Base-by-base conservation (phyloP, 371 early-diverging fungal genomes). In the Rhizopus stolonifer region DNA sequence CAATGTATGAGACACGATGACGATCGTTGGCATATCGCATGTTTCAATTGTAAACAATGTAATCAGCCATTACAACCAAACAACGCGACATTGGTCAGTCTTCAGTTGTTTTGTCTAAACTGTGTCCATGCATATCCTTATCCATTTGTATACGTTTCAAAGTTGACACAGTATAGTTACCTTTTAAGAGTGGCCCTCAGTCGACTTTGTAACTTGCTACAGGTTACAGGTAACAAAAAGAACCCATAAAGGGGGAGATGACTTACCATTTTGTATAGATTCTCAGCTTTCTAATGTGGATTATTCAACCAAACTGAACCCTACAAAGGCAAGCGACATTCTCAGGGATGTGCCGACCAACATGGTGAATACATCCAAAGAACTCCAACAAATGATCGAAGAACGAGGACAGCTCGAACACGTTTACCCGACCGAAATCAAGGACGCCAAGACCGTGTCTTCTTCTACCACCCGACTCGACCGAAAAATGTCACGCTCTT, bases 141-240 rank as follows among this genome's bases (percentile, higher is more conserved):
- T 79, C 29, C 58, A 13, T 70, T 70, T 44, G 54, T 83, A 57
- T 76, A 81, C 56, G 86, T 94, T 4, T 84, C 95, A n/a, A 88
- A 89, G 60, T 79, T 96, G 11, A 83, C 92, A 51, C 94, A 96
- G 65, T 96, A 92, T 58, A 86, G 90, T 11, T 95, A 92, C 58
- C 65, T 95, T 33, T 76, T 96, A 60, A 77, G 90, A 13, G 89
- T 93, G 19, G 94, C 94, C 7, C 80, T 95, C 51, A 84, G 87
- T 54, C 78, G 95, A 7, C 79, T 95, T 22, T 92, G 90, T 58
- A 82, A 81, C 34, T 68, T 91, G 55, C 69, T 95, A 6, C 81
- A 83, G 49, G 71, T 85, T 34, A 81, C 82, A 74, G 82, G 87
- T 85, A 29, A 29, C 31, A 29, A 7, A 29, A n/a, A n/a, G n/a